Evolutionary conservation across 257 asterid genomes (phyloP).

Genomic region (Henckelia pumila): DNA sequence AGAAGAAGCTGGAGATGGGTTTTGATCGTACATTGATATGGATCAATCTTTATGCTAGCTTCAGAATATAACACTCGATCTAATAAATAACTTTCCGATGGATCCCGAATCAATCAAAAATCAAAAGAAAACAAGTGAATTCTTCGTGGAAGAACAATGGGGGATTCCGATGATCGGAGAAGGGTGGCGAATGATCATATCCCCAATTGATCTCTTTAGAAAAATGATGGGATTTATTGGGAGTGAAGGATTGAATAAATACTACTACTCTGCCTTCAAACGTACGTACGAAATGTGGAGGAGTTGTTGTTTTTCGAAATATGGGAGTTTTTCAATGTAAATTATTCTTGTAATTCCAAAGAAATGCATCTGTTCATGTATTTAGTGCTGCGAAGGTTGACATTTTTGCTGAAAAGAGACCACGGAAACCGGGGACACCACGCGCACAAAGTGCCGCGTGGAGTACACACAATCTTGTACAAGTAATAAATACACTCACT

Average conservation of each 20-base stretch:
- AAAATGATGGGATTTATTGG: neutral
- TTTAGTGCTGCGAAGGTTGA: conserved; percentile 37
- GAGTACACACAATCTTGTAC: too few species aligned
- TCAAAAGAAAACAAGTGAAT: neutral
- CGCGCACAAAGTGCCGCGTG: conserved; percentile 17
- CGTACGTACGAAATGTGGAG: conserved; percentile 33
- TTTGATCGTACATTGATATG: conserved; percentile 25
- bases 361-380: conserved; percentile 54
- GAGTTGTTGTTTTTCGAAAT: neutral
- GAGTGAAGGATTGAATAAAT: conserved; percentile 1
- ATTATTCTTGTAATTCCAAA: conserved; percentile 44
- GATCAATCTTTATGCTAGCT: neutral
- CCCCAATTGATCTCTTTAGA: too few species aligned
- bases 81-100: neutral
- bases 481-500: conserved; percentile 17
- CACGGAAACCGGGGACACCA: conserved; percentile 2
- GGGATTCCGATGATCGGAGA: neutral
- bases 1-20: conserved; percentile 31
- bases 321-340: conserved; percentile 40
- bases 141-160: too few species aligned
- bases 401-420: conserved; percentile 36
- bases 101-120: neutral
- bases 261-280: conserved; percentile 27
- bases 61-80: neutral
- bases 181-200: neutral